Percentiles rank a stretch among this genome's conserved stretches.
phyloP scores from a whole-genome alignment of 225 moss, liverwort and hornwort species.

The Sphagnum tenellum region DNA sequence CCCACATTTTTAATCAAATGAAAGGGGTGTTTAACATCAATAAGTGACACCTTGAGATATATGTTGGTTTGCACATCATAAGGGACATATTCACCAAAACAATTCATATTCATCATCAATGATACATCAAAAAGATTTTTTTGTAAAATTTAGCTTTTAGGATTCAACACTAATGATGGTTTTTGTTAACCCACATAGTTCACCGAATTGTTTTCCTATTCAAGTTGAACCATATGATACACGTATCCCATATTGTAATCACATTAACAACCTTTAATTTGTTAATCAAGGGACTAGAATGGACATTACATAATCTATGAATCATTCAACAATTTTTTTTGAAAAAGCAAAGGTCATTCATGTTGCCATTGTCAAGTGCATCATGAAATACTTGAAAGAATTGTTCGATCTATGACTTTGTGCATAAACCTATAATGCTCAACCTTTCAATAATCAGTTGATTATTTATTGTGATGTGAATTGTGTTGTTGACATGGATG shows the following conservation, averaged over 20 bases:
- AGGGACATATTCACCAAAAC: not conserved
- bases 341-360: not conserved
- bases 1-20: not conserved
- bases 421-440: too few relatives aligned
- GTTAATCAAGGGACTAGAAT: not conserved
- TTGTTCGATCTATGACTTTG: not conserved
- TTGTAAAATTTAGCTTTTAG: not conserved
- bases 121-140: not conserved
- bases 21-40: not conserved
- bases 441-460: not conserved
- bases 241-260: not conserved
- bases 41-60: not conserved
- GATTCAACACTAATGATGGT: not conserved
- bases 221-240: not conserved
- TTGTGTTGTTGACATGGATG: conserved; percentile 3
- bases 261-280: not conserved
- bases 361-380: not conserved
- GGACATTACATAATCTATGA: not conserved
- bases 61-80: not conserved
- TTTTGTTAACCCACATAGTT: not conserved
- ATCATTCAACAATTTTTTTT: not conserved
- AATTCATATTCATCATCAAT: not conserved
- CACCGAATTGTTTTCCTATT: too few relatives aligned
- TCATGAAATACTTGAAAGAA: not conserved
- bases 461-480: conserved; percentile 3